Conservation (phyloP, 2,329 filamentous ascomycete species). For the Blastomyces parvus region DNA sequence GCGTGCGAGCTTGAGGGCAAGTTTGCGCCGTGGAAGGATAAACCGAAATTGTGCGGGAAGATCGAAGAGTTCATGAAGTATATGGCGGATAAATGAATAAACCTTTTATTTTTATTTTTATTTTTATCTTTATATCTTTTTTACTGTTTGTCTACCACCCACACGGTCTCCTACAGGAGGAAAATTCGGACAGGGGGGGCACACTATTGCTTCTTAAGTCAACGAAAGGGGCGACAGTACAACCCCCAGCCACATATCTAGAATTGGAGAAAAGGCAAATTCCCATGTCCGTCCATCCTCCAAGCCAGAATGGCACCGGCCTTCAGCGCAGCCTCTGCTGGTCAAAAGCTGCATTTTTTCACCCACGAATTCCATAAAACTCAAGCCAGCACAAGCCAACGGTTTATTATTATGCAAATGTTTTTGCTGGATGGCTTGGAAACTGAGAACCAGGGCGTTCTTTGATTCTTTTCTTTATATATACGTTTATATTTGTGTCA, state of each 20-base stretch:
- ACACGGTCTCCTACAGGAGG: not conserved
- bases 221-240: not conserved
- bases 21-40: constrained; percentile 15
- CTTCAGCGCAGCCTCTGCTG: not conserved
- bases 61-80: constrained; percentile 15
- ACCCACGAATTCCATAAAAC: not conserved
- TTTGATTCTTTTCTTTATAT: not conserved
- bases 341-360: not conserved
- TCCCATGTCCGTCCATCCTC: not conserved
- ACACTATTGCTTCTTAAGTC: not conserved
- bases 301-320: not conserved
- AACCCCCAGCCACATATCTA: not conserved
- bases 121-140: not conserved
- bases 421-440: too few relatives aligned
- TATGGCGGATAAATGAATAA: constrained; percentile 12
- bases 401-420: too few relatives aligned
- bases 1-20: constrained; percentile 29
- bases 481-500: not conserved
- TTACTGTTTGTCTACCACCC: not conserved
- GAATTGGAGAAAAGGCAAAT: not conserved
- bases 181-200: not conserved
- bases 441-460: not conserved
- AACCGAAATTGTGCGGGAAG: constrained; percentile 14
- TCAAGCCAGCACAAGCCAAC: too few relatives aligned
- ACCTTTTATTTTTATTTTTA: not conserved